These are phyloP conservation scores for Lumnitzera racemosa DNA, from an alignment of 345 rosid species.

Conservation along the genomic window DNA sequence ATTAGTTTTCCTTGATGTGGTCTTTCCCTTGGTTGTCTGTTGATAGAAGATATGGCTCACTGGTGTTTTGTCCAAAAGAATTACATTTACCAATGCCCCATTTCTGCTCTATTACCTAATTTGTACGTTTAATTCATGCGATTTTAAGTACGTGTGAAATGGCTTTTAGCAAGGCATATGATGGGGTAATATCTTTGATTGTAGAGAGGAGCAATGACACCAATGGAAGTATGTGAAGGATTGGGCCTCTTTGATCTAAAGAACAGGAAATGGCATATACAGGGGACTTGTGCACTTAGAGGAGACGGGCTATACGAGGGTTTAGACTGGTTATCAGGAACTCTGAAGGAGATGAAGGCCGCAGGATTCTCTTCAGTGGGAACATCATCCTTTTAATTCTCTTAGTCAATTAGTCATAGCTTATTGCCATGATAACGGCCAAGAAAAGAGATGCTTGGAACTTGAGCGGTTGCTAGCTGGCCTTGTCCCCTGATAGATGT, in stretches of 20 bases:
- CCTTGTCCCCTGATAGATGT: too few relatives aligned
- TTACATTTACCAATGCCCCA: too few relatives aligned
- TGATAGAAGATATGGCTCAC: too few relatives aligned
- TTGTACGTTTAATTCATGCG: background rate
- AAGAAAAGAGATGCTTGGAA: too few relatives aligned
- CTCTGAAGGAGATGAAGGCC: constrained; percentile 82
- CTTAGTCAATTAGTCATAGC: constrained; percentile 19
- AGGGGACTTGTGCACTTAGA: constrained; percentile 90
- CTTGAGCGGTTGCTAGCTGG: too few relatives aligned
- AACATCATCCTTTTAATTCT: constrained; percentile 55
- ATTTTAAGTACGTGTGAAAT: background rate
- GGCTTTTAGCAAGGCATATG: background rate
- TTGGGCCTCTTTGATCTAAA: constrained; percentile 84
- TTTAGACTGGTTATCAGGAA: constrained; percentile 81
- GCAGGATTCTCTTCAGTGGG: constrained; percentile 84
- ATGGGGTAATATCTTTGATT: background rate
- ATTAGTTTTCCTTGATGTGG: too few relatives aligned
- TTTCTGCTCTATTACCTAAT: background rate
- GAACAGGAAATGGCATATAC: constrained; percentile 99
- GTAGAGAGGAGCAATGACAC: constrained; percentile 98
- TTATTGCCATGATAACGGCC: too few relatives aligned
- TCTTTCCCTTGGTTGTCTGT: too few relatives aligned
- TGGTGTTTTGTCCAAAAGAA: too few relatives aligned
- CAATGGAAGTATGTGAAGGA: constrained; percentile 88
- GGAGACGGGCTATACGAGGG: constrained; percentile 99